Conservation (phyloP, 2,329 filamentous ascomycete species). For the Verticillium longisporum region DNA sequence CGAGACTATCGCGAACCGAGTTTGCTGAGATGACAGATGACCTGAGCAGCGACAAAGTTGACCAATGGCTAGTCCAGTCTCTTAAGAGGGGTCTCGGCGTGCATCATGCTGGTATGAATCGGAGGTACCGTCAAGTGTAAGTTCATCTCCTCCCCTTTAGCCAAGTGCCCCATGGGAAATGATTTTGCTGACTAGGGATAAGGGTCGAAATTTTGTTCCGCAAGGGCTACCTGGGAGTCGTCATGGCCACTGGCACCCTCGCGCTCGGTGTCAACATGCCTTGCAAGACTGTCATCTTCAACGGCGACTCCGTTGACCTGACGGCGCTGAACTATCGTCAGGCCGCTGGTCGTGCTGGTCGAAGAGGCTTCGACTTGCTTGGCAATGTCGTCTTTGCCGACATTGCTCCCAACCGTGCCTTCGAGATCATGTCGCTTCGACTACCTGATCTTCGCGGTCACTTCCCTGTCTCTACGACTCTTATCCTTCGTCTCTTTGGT, state of each 20-base stretch:
- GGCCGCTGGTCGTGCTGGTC: slow-evolving; percentile 68
- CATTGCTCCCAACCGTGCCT: slow-evolving; percentile 52
- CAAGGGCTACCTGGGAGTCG: slow-evolving; percentile 61
- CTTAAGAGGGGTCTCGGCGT: slow-evolving; percentile 65
- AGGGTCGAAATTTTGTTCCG: slow-evolving; percentile 68
- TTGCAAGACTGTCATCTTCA: slow-evolving; percentile 74
- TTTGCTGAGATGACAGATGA: slow-evolving; percentile 46
- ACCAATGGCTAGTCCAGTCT: slow-evolving; percentile 48
- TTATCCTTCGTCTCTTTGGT: slow-evolving; percentile 62
- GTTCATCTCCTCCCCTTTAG: slow-evolving; percentile 10
- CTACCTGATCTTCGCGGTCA: slow-evolving; percentile 70
- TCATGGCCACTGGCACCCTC: slow-evolving; percentile 70
- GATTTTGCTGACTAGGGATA: not conserved
- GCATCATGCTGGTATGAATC: slow-evolving; percentile 75
- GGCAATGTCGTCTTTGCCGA: slow-evolving; percentile 76
- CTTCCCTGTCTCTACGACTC: slow-evolving; percentile 68
- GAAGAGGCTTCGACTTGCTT: slow-evolving; percentile 72
- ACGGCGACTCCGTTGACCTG: slow-evolving; percentile 64
- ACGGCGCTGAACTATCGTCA: slow-evolving; percentile 73
- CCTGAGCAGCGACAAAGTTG: slow-evolving; percentile 42
- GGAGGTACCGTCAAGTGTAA: slow-evolving; percentile 63
- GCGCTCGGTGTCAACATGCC: slow-evolving; percentile 79
- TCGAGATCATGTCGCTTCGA: slow-evolving; percentile 64
- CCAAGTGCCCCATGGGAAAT: not conserved
- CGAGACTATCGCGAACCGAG: slow-evolving; percentile 50